Conservation (phyloP, 2,329 filamentous ascomycete species). For the Ophiostoma ulmi region DNA sequence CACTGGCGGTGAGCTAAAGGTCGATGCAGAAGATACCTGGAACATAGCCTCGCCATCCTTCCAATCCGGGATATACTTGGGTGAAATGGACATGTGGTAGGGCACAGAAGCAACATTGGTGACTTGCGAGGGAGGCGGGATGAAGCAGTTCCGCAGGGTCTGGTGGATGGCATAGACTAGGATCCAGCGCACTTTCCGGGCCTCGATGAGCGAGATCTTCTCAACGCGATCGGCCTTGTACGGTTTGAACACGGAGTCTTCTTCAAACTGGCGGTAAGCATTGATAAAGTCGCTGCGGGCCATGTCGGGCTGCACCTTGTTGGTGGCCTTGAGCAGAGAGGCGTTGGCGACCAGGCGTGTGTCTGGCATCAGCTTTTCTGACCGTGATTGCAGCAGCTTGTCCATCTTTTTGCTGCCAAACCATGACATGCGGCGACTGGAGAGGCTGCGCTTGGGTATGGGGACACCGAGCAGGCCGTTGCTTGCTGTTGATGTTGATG, state of each 20-base stretch:
- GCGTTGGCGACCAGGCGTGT: constrained; percentile 47
- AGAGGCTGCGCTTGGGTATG: neutral
- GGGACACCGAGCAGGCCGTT: constrained; percentile 6
- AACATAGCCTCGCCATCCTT: constrained; percentile 14
- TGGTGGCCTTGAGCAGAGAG: constrained; percentile 49
- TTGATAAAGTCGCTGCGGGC: constrained; percentile 55
- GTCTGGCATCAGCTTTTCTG: constrained; percentile 44
- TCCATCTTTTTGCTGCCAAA: constrained; percentile 33
- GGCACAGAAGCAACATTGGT: constrained; percentile 49
- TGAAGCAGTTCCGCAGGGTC: constrained; percentile 60
- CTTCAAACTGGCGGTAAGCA: constrained; percentile 67
- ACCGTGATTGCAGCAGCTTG: constrained; percentile 21
- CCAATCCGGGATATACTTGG: constrained; percentile 45
- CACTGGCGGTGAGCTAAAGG: neutral
- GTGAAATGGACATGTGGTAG: constrained; percentile 52
- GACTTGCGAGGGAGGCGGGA: constrained; percentile 45
- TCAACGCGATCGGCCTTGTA: constrained; percentile 52
- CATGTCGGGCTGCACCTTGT: constrained; percentile 38
- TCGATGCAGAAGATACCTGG: neutral
- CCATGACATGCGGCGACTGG: constrained; percentile 39
- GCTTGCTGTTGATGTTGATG: constrained; percentile 29
- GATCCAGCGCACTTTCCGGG: constrained; percentile 73
- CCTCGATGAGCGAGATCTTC: constrained; percentile 58
- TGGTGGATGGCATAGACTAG: constrained; percentile 69
- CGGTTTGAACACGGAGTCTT: constrained; percentile 47